Evolutionary conservation across 495 filamentous ascomycete genomes (phyloP).

Genomic region (Aspergillus diversus): DNA sequence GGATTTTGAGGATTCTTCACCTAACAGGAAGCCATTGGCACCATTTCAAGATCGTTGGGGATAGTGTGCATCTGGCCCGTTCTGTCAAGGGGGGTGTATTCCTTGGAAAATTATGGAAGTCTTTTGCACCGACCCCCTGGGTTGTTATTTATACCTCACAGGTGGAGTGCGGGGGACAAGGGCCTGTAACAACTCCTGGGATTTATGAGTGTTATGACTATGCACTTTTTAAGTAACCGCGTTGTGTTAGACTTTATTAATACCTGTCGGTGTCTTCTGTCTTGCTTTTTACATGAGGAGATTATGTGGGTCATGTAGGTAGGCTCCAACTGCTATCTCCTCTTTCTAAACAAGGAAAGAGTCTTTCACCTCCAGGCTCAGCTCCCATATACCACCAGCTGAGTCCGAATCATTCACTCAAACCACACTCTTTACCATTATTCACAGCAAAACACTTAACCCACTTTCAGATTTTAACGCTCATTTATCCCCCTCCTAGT

Average conservation of each 20-base stretch:
- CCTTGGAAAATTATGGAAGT: too few relatives aligned
- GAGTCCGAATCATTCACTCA: neutral
- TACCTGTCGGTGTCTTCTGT: too few relatives aligned
- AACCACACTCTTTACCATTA: neutral
- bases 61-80: neutral
- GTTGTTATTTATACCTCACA: too few relatives aligned
- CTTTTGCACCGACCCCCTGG: too few relatives aligned
- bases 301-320: too few relatives aligned
- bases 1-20: conserved; percentile 29
- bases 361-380: neutral
- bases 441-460: too few relatives aligned
- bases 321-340: neutral
- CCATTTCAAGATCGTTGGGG: conserved; percentile 48
- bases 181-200: too few relatives aligned
- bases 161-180: too few relatives aligned
- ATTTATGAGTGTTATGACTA: too few relatives aligned
- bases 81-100: neutral
- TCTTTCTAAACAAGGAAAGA: neutral
- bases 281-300: too few relatives aligned
- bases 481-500: neutral
- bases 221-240: too few relatives aligned
- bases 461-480: neutral
- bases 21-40: conserved; percentile 39
- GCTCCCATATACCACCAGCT: neutral
- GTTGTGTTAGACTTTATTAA: too few relatives aligned